A percentile compares a stretch with the other conserved stretches of the same genome.
phyloP scores from a whole-genome alignment of 192 early-diverging fungal genomes.

The Podila verticillata region DNA sequence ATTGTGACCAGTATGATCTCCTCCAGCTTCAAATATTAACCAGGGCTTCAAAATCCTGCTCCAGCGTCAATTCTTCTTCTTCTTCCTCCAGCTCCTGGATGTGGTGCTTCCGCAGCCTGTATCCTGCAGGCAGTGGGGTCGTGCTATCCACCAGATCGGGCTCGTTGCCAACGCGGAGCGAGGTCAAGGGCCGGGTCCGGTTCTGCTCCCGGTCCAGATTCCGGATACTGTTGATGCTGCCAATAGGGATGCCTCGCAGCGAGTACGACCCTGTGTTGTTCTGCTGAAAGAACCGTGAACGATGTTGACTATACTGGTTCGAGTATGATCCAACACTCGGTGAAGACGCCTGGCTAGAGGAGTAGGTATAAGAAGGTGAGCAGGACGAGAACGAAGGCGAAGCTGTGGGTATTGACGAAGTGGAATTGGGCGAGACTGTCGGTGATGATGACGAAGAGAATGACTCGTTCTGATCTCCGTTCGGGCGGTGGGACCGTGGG shows the following conservation, averaged over 20 bases:
- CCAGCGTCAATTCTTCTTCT: neutral
- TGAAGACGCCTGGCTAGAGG: neutral
- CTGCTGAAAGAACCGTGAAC: neutral
- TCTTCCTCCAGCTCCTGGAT: slow-evolving; percentile 8
- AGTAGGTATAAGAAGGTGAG: neutral
- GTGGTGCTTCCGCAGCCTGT: slow-evolving; percentile 27
- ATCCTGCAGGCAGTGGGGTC: slow-evolving; percentile 11
- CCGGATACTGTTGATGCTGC: slow-evolving; percentile 30
- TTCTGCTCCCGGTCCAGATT: slow-evolving; percentile 29
- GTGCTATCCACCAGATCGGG: slow-evolving; percentile 6
- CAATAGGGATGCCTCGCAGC: slow-evolving; percentile 14
- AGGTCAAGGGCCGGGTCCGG: slow-evolving; percentile 18
- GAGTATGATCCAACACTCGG: neutral
- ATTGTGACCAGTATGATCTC: too few relatives aligned
- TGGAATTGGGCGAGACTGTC: neutral
- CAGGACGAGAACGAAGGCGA: neutral
- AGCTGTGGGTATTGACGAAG: neutral
- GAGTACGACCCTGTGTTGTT: neutral
- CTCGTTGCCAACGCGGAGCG: slow-evolving; percentile 7
- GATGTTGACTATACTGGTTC: too few relatives aligned
- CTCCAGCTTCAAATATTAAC: neutral
- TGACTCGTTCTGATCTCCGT: neutral
- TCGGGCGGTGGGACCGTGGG: too few relatives aligned
- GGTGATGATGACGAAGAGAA: slow-evolving; percentile 6
- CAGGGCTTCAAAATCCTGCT: neutral